Evolutionary conservation across 305 asterid genomes (phyloP), one percentile per base, ranked within the genome.

Genomic region (Salvia sclarea): DNA sequence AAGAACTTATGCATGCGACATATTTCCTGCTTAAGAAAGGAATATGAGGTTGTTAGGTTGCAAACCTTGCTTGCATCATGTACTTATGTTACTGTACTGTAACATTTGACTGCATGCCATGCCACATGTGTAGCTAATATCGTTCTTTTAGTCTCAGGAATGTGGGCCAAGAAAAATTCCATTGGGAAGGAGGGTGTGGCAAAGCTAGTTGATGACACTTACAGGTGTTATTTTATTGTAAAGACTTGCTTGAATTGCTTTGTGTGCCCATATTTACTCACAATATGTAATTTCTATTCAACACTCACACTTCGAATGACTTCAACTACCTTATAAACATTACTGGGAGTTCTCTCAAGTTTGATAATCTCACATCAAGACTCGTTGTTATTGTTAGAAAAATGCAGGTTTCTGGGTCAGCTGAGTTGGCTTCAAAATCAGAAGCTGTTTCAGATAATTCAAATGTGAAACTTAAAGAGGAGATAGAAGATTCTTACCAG

Each of bases 341-440:
- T 31, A 14, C 22, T 61, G 17, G 8, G 41, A 22, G 48, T 43
- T 17, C 40, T 66, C 64, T 14, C 9, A 47, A 70, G 41, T 35
- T 43, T 24, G 57, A 45, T 71, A 52, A 61, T 69, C 45, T 76
- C 48, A 61, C 56, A 25, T 31, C n/a, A 16, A 44, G 56, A 13
- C 43, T 74, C 53, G 49, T 72, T 74, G 65, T 63, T 73, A 48
- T 72, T 68, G 72, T 65, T 85, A 95, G 99, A 67, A 95, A 90
- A 83, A 88, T 92, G 96, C 94, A 92, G 91, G 91, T 70, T 61
- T 80, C 86, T 59, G 98, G 97, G 61, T 86, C 92, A 13, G 72
- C 86, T 53, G 96, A 88, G 67, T 78, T 86, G 64, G 85, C 97
- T 68, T 81, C 98, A 50, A 89, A 84, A 78, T 86, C 95, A 43